Evolutionary conservation across 2,329 filamentous ascomycete genomes (phyloP).

Genomic region (Calonectria leucothoes): DNA sequence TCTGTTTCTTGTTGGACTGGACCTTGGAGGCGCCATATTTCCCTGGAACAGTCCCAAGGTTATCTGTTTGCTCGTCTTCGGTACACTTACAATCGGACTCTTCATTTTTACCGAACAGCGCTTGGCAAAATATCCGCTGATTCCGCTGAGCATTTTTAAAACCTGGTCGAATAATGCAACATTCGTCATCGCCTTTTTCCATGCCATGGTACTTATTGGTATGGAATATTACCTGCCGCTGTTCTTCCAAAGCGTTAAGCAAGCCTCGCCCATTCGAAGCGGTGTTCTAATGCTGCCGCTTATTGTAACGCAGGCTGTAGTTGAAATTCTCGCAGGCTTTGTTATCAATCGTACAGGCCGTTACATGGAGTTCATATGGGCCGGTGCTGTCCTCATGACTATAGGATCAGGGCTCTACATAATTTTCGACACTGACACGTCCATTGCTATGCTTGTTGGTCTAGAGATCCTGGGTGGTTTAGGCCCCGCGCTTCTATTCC

Average conservation of each 20-base stretch:
- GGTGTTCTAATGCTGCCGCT: constrained; percentile 10
- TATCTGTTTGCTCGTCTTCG: constrained; percentile 18
- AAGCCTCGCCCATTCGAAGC: background rate
- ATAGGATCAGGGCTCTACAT: constrained; percentile 10
- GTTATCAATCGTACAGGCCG: constrained; percentile 1
- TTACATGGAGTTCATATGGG: constrained; percentile 6
- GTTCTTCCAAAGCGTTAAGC: constrained; percentile 21
- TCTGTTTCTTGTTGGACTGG: constrained; percentile 16
- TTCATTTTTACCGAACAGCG: constrained; percentile 4
- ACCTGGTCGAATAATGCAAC: constrained; percentile 8
- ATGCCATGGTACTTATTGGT: constrained; percentile 4
- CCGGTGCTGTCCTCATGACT: background rate
- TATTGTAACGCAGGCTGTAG: background rate
- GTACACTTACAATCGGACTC: background rate
- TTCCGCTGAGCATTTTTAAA: constrained; percentile 12
- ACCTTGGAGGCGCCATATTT: constrained; percentile 16
- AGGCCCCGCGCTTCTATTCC: background rate
- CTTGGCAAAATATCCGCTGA: constrained; percentile 19
- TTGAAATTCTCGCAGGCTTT: constrained; percentile 8
- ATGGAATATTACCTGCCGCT: constrained; percentile 15
- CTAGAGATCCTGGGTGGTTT: constrained; percentile 11
- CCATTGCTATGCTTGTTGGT: background rate
- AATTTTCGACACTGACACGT: background rate
- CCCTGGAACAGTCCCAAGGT: constrained; percentile 17
- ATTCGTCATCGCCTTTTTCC: background rate